Conservation (phyloP, 352 stramenopile genomes). For the Plasmopara muralis region DNA sequence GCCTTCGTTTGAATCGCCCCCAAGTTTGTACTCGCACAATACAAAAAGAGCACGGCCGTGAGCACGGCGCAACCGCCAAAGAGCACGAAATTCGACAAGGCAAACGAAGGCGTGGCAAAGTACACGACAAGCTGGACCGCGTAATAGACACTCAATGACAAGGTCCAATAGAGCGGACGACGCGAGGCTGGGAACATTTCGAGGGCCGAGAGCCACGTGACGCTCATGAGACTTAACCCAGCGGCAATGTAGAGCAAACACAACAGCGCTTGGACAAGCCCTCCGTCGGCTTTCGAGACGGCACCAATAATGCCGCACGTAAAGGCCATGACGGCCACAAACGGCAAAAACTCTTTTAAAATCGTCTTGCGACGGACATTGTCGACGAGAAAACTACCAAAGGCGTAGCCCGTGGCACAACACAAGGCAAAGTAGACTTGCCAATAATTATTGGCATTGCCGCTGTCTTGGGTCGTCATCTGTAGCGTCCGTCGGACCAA, state of each 20-base stretch:
- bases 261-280: slow-evolving; percentile 43
- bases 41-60: slow-evolving; percentile 63
- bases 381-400: slow-evolving; percentile 76
- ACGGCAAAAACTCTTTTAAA: slow-evolving; percentile 82
- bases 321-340: slow-evolving; percentile 55
- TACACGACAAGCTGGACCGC: slow-evolving; percentile 47
- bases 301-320: slow-evolving; percentile 48
- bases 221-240: slow-evolving; percentile 63
- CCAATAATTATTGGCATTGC: slow-evolving; percentile 37
- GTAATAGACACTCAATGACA: slow-evolving; percentile 69
- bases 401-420: slow-evolving; percentile 41
- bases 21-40: slow-evolving; percentile 73
- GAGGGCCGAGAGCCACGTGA: slow-evolving; percentile 64
- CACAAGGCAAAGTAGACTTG: slow-evolving; percentile 49
- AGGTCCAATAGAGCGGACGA: slow-evolving; percentile 54
- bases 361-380: slow-evolving; percentile 85
- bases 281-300: slow-evolving; percentile 26
- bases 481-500: slow-evolving; percentile 44
- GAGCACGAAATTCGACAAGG: slow-evolving; percentile 50
- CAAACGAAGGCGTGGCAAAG: slow-evolving; percentile 55
- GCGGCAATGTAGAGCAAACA: slow-evolving; percentile 59
- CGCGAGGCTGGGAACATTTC: slow-evolving; percentile 76
- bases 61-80: slow-evolving; percentile 31
- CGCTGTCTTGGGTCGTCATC: slow-evolving; percentile 15
- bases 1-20: slow-evolving; percentile 82